Percentiles rank a stretch among this genome's conserved stretches.
Conservation (phyloP, 306 rosid genomes). For the barrel medic (Medicago truncatula) region DNA sequence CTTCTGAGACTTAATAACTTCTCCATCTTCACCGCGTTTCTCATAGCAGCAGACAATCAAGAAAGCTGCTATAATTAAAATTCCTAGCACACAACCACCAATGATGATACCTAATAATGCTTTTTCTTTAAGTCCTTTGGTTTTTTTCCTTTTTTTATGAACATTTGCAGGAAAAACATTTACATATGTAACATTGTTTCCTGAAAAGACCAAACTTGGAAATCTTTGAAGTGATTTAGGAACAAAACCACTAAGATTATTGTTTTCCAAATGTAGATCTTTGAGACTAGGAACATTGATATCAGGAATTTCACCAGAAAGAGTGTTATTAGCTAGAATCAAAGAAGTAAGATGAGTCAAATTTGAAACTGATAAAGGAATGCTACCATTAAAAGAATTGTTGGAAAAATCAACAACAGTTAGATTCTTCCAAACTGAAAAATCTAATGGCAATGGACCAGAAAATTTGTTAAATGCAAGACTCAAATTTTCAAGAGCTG, state of each 20-base stretch:
- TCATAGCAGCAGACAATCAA: slow-evolving; percentile 55
- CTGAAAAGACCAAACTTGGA: slow-evolving; percentile 65
- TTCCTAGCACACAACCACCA: slow-evolving; percentile 59
- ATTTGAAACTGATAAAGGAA: slow-evolving; percentile 71
- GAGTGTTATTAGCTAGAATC: slow-evolving; percentile 70
- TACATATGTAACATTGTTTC: slow-evolving; percentile 58
- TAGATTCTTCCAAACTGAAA: slow-evolving; percentile 77
- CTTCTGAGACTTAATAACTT: slow-evolving; percentile 48
- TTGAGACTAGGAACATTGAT: slow-evolving; percentile 60
- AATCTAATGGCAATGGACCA: slow-evolving; percentile 76
- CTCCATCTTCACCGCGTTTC: slow-evolving; percentile 28
- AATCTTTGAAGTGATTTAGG: slow-evolving; percentile 70
- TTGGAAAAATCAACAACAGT: slow-evolving; percentile 59
- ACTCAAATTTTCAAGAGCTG: slow-evolving; percentile 61
- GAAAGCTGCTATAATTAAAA: slow-evolving; percentile 50
- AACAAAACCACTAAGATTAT: slow-evolving; percentile 67
- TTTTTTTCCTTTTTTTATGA: slow-evolving; percentile 52
- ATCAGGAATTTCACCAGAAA: slow-evolving; percentile 79
- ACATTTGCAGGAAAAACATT: slow-evolving; percentile 47
- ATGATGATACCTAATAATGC: slow-evolving; percentile 69
- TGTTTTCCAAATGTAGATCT: slow-evolving; percentile 68
- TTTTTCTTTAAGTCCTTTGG: slow-evolving; percentile 52
- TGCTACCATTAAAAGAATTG: slow-evolving; percentile 74
- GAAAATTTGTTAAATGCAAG: slow-evolving; percentile 71
- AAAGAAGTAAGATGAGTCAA: slow-evolving; percentile 66